These are phyloP conservation scores for Diaporthe sp. DNA, from an alignment of 2,329 filamentous ascomycete genomes.

Conservation along the genomic window DNA sequence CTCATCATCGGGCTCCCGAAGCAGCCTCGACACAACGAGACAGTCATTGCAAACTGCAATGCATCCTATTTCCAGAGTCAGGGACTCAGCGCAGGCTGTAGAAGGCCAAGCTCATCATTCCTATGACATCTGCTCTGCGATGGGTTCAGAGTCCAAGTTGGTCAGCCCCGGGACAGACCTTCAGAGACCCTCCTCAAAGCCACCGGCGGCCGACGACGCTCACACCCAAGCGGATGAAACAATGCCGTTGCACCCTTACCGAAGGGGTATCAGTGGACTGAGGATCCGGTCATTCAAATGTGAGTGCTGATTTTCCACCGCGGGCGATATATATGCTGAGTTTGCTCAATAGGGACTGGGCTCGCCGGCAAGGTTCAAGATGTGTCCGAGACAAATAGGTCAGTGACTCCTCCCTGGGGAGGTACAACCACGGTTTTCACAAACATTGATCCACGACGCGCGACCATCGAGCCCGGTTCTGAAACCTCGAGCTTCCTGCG, in stretches of 20 bases:
- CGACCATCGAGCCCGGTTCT: slow-evolving; percentile 40
- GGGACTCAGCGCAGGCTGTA: neutral
- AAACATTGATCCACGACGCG: slow-evolving; percentile 26
- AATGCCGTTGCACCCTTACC: neutral
- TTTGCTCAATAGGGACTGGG: neutral
- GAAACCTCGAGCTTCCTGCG: slow-evolving; percentile 51
- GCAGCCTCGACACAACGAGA: neutral
- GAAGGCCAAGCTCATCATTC: too few relatives aligned
- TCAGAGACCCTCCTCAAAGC: neutral
- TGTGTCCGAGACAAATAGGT: neutral
- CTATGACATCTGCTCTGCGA: neutral
- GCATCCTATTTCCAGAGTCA: neutral
- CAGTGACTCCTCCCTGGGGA: slow-evolving; percentile 13
- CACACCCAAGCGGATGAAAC: neutral
- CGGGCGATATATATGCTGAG: neutral
- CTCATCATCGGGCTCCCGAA: neutral
- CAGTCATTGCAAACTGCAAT: neutral
- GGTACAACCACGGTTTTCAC: slow-evolving; percentile 7
- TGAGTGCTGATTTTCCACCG: neutral
- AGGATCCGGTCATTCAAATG: slow-evolving; percentile 29
- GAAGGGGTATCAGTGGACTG: slow-evolving; percentile 17
- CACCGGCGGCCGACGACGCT: neutral
- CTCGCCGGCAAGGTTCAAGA: neutral
- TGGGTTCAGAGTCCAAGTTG: neutral
- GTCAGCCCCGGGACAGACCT: neutral